Percentiles rank a stretch among this genome's conserved stretches.
These are phyloP conservation scores for Saccharomyces pastorianus DNA, from an alignment of 1,139 yeast species.

Conservation along the genomic window DNA sequence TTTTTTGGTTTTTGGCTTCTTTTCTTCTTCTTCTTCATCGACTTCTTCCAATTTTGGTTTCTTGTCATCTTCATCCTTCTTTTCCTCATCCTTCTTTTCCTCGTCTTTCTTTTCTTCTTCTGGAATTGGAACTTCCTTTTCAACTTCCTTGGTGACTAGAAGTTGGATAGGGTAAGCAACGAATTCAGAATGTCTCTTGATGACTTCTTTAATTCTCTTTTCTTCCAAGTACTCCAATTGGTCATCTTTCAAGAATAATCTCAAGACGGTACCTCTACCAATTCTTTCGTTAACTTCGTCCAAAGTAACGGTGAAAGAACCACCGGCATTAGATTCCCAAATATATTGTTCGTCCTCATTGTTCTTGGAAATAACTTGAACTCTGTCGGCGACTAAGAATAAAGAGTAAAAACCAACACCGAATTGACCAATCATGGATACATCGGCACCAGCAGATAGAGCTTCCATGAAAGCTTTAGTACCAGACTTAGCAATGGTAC, in stretches of 20 bases:
- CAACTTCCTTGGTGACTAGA: slow-evolving; percentile 97
- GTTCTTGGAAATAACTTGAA: slow-evolving; percentile 96
- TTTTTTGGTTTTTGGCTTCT: slow-evolving; percentile 55
- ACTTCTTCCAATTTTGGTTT: slow-evolving; percentile 66
- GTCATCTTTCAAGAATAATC: slow-evolving; percentile 97
- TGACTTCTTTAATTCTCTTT: slow-evolving; percentile 98
- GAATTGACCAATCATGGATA: slow-evolving; percentile 66
- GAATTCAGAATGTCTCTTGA: slow-evolving; percentile 98
- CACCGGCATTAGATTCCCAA: slow-evolving; percentile 99
- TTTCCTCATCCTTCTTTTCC: slow-evolving; percentile 41
- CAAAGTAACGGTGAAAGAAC: slow-evolving; percentile 92
- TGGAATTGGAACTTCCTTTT: slow-evolving; percentile 80
- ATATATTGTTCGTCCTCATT: slow-evolving; percentile 99
- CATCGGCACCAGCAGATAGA: slow-evolving; percentile 98
- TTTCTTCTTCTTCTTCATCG: slow-evolving; percentile 37
- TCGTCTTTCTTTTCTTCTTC: slow-evolving; percentile 47
- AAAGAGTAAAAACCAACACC: slow-evolving; percentile 99
- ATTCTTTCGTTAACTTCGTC: slow-evolving; percentile 81
- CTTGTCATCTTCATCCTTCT: slow-evolving; percentile 54
- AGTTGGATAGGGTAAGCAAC: slow-evolving; percentile 98
- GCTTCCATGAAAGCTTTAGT: slow-evolving; percentile 99
- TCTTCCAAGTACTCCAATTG: slow-evolving; percentile 98
- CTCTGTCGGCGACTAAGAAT: slow-evolving; percentile 98
- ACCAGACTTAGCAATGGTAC: slow-evolving; percentile 99
- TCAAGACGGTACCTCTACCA: slow-evolving; percentile 91